Evolutionary conservation across 23 red algal genomes (phyloP).

Genomic region (Gracilaria gracilis): DNA sequence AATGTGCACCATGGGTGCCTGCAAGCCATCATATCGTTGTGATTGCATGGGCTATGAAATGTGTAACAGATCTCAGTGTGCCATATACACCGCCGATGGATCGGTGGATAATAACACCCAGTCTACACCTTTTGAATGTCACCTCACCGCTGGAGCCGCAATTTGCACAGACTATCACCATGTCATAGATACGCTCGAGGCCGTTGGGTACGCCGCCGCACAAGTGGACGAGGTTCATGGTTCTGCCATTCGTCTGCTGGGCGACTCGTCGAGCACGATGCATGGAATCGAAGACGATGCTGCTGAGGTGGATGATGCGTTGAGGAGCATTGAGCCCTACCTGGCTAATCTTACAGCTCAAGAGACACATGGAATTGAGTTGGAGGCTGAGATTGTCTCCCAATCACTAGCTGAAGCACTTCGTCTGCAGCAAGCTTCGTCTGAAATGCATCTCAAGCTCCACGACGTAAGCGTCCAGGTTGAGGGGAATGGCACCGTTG

Average conservation of each 20-base stretch:
- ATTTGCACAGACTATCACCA: background rate
- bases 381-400: background rate
- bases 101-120: background rate
- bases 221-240: background rate
- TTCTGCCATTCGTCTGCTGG: background rate
- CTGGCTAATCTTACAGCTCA: background rate
- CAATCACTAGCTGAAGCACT: too few relatives aligned
- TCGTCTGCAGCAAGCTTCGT: too few relatives aligned
- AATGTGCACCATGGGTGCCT: slow-evolving; percentile 25
- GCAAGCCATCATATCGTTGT: slow-evolving; percentile 35
- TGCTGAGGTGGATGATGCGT: background rate
- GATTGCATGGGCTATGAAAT: slow-evolving; percentile 50
- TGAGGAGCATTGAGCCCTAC: background rate
- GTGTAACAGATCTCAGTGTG: slow-evolving; percentile 5
- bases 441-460: too few relatives aligned
- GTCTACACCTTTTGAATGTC: slow-evolving; percentile 19
- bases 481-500: too few relatives aligned
- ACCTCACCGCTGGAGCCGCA: background rate
- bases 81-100: background rate
- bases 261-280: background rate
- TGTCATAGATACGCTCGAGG: slow-evolving; percentile 26
- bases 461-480: too few relatives aligned
- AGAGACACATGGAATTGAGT: background rate
- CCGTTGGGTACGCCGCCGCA: background rate
- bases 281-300: background rate